These are phyloP conservation scores for Gyrodon lividus DNA, from an alignment of 768 basidiomycete genomes.

Conservation along the genomic window DNA sequence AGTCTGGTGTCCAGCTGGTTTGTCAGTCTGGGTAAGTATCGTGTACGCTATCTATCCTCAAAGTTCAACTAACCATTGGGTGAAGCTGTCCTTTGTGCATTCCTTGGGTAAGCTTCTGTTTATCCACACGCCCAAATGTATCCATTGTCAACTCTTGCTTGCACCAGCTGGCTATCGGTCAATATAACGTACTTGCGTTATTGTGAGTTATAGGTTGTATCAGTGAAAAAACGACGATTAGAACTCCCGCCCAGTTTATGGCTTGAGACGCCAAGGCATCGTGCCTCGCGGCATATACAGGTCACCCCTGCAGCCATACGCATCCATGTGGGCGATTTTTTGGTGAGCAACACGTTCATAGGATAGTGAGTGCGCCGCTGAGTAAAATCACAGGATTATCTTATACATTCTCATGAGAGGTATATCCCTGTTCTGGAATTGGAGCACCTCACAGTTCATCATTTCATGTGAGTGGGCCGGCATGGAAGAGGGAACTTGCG, in stretches of 20 bases:
- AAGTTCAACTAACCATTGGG: background rate
- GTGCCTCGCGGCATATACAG: conserved; percentile 63
- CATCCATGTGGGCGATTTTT: conserved; percentile 68
- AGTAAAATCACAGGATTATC: conserved; percentile 14
- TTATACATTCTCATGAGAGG: conserved; percentile 61
- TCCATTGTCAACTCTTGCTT: conserved; percentile 49
- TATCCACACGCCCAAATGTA: conserved; percentile 19
- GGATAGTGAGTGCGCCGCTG: background rate
- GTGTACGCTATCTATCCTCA: background rate
- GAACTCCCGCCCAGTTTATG: conserved; percentile 8
- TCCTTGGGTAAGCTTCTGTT: conserved; percentile 37
- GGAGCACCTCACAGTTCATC: conserved; percentile 53
- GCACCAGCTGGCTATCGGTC: conserved; percentile 61
- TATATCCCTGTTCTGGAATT: conserved; percentile 61
- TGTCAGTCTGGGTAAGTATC: conserved; percentile 50
- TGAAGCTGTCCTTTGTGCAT: conserved; percentile 57
- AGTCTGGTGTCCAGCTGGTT: conserved; percentile 54
- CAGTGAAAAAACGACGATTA: conserved; percentile 34
- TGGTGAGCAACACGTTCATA: conserved; percentile 49
- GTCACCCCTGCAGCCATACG: conserved; percentile 61
- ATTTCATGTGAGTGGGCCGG: conserved; percentile 33
- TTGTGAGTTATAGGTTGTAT: conserved; percentile 41
- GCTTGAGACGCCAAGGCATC: conserved; percentile 40
- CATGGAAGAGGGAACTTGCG: background rate
- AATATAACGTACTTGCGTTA: conserved; percentile 74